A percentile compares a stretch with the other conserved stretches of the same genome.
Conservation (phyloP, 139 green algal genomes). For the Haematococcus lacustris region DNA sequence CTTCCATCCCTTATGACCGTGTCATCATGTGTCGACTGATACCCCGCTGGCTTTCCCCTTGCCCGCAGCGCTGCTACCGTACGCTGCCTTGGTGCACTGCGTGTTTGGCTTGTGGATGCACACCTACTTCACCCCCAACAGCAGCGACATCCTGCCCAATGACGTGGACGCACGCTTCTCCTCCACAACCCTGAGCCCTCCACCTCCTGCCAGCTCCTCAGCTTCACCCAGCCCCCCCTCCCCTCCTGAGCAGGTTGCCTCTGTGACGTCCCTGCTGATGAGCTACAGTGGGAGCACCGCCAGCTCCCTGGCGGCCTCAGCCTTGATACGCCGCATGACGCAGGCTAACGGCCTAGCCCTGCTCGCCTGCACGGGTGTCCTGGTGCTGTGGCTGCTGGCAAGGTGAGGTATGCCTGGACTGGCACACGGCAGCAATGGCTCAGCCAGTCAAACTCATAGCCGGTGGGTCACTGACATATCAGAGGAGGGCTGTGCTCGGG, state of each 20-base stretch:
- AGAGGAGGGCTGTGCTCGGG: too few relatives aligned
- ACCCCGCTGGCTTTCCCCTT: neutral
- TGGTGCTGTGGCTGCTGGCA: conserved; percentile 31
- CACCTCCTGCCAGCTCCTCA: neutral
- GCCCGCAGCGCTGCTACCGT: conserved; percentile 35
- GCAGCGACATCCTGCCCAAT: neutral
- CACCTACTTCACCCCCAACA: conserved; percentile 34
- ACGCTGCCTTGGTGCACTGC: conserved; percentile 31
- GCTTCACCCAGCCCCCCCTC: neutral
- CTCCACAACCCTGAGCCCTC: neutral
- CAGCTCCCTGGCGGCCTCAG: neutral
- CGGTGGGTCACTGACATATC: too few relatives aligned
- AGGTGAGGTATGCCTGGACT: too few relatives aligned
- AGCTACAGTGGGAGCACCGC: neutral
- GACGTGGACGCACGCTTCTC: neutral
- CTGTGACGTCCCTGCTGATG: neutral
- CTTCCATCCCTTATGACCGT: neutral
- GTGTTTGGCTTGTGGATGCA: conserved; percentile 50
- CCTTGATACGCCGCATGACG: conserved; percentile 22
- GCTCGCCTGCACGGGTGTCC: conserved; percentile 23
- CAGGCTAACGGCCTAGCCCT: conserved; percentile 43
- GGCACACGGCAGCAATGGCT: too few relatives aligned
- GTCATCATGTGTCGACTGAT: neutral
- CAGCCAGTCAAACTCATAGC: too few relatives aligned
- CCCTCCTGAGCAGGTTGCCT: neutral